Evolutionary conservation across 495 filamentous ascomycete species (phyloP).

Genomic region (Antarctomyces pellizariae): DNA sequence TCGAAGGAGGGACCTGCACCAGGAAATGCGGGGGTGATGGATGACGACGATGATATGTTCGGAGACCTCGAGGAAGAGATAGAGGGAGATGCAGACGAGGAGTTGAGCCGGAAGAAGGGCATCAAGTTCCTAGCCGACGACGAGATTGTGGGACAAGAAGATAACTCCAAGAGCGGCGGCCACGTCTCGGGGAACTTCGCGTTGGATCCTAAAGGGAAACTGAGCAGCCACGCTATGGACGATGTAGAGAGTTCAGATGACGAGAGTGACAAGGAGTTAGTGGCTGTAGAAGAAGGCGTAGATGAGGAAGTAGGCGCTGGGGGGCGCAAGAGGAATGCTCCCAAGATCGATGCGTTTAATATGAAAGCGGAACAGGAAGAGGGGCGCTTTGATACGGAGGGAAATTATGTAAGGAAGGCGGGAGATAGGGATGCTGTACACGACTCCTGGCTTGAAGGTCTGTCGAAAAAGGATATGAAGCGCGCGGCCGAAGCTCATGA

Average conservation of each 20-base stretch:
- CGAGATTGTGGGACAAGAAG: constrained; percentile 76
- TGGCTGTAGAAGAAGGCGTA: constrained; percentile 36
- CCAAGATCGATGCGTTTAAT: constrained; percentile 93
- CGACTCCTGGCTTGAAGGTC: constrained; percentile 76
- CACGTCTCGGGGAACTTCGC: constrained; percentile 35
- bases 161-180: constrained; percentile 44
- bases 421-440: constrained; percentile 73
- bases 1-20: constrained; percentile 15
- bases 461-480: constrained; percentile 83
- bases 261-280: constrained; percentile 42
- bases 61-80: constrained; percentile 45
- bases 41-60: constrained; percentile 83
- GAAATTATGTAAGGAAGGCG: constrained; percentile 83
- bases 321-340: constrained; percentile 77
- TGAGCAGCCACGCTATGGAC: constrained; percentile 19
- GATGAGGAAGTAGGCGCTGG: constrained; percentile 82
- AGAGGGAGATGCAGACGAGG: constrained; percentile 27
- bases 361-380: constrained; percentile 81
- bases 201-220: constrained; percentile 16
- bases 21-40: constrained; percentile 18
- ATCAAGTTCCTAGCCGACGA: constrained; percentile 53
- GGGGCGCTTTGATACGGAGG: constrained; percentile 68
- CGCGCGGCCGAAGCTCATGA: constrained; percentile 72
- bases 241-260: constrained; percentile 39
- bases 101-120: constrained; percentile 46